phyloP scores from a whole-genome alignment of 306 rosid species.

The Crotalaria pallida region DNA sequence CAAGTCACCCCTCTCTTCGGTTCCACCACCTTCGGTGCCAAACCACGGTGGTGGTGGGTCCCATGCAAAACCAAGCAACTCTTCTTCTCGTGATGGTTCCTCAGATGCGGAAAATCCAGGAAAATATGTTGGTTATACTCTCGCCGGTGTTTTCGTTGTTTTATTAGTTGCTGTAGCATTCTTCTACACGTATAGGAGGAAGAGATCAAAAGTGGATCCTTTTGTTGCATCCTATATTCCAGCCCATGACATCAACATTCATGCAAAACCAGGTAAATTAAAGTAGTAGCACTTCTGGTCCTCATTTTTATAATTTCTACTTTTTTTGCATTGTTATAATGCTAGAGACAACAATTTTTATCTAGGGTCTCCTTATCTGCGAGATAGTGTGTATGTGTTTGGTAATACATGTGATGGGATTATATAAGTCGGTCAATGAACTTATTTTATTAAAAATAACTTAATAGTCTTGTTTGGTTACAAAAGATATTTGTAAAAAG shows the following conservation, averaged over 20 bases:
- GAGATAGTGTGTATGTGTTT: too few relatives aligned
- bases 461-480: too few relatives aligned
- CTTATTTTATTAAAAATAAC: too few relatives aligned
- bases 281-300: too few relatives aligned
- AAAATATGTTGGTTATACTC: slow-evolving; percentile 37
- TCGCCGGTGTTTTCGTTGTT: slow-evolving; percentile 44
- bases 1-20: neutral
- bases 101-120: slow-evolving; percentile 17
- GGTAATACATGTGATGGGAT: too few relatives aligned
- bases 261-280: slow-evolving; percentile 37
- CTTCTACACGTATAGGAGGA: slow-evolving; percentile 25
- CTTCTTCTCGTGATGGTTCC: slow-evolving; percentile 12
- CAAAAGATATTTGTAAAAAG: too few relatives aligned
- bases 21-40: neutral
- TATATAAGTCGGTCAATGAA: too few relatives aligned
- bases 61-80: neutral
- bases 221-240: slow-evolving; percentile 25
- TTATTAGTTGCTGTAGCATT: slow-evolving; percentile 40
- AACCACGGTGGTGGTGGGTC: neutral
- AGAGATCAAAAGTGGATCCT: slow-evolving; percentile 24
- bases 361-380: too few relatives aligned
- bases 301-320: neutral
- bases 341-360: too few relatives aligned
- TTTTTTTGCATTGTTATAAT: too few relatives aligned
- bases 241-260: slow-evolving; percentile 23